A percentile compares a stretch with the other conserved stretches of the same genome.
Conservation (phyloP, 768 basidiomycete genomes). For the Podaxis sp. region DNA sequence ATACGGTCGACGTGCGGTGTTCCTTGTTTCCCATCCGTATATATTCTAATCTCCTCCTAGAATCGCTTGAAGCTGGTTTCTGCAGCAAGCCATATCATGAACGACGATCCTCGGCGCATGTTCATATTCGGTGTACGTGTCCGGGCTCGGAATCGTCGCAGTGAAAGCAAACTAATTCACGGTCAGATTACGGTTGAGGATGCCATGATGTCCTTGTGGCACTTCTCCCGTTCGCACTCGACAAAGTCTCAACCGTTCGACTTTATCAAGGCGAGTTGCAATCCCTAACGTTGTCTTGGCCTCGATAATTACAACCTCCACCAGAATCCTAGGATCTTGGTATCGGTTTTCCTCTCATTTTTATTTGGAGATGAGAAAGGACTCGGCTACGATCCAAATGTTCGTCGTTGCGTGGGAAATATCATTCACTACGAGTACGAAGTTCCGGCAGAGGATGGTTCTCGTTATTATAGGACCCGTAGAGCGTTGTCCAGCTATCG, state of each 20-base stretch:
- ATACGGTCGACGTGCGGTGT: neutral
- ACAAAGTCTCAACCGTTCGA: slow-evolving; percentile 17
- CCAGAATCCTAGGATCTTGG: slow-evolving; percentile 18
- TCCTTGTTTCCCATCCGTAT: neutral
- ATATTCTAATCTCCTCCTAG: neutral
- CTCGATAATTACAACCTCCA: neutral
- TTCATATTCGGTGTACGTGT: slow-evolving; percentile 21
- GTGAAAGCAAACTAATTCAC: neutral
- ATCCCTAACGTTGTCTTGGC: neutral
- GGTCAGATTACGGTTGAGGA: slow-evolving; percentile 20
- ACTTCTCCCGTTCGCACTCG: slow-evolving; percentile 21
- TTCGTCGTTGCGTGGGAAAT: neutral
- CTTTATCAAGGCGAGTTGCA: slow-evolving; percentile 10
- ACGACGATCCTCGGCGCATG: slow-evolving; percentile 24
- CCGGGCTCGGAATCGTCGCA: neutral
- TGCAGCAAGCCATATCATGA: slow-evolving; percentile 22
- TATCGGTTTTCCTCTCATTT: slow-evolving; percentile 21
- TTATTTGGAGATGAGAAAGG: slow-evolving; percentile 18
- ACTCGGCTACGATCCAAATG: slow-evolving; percentile 20
- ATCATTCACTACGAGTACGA: neutral
- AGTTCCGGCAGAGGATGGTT: neutral
- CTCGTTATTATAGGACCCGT: neutral
- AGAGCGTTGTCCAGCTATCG: neutral
- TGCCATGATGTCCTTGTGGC: slow-evolving; percentile 19
- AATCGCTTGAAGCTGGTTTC: slow-evolving; percentile 12